Percentiles rank a stretch among this genome's conserved stretches.
These are phyloP conservation scores for Apiospora aurea DNA, from an alignment of 2,329 filamentous ascomycete genomes.

Conservation along the genomic window DNA sequence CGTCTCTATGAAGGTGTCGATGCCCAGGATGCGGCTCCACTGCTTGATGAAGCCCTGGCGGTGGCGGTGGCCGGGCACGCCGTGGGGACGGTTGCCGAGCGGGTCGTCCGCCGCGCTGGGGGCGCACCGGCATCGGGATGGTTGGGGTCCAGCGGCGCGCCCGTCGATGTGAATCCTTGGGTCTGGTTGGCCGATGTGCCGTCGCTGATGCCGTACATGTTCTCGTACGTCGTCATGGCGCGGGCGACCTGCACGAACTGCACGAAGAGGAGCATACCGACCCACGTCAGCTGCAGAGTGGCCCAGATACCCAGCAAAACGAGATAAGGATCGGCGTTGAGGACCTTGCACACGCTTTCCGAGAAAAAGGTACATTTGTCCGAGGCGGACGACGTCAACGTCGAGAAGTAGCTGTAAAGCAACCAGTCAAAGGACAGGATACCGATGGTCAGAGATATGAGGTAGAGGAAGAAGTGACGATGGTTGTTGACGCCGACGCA, in stretches of 20 bases:
- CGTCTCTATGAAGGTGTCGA: slow-evolving; percentile 94
- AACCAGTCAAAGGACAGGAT: slow-evolving; percentile 77
- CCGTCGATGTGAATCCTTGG: slow-evolving; percentile 80
- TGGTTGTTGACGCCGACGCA: slow-evolving; percentile 96
- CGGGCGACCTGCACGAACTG: slow-evolving; percentile 92
- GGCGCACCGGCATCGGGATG: slow-evolving; percentile 65
- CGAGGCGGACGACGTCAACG: slow-evolving; percentile 59
- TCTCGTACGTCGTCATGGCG: slow-evolving; percentile 95
- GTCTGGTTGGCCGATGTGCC: slow-evolving; percentile 62
- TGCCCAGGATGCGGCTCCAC: slow-evolving; percentile 84
- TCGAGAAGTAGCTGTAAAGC: slow-evolving; percentile 74
- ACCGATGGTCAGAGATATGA: slow-evolving; percentile 78
- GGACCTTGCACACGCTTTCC: slow-evolving; percentile 74
- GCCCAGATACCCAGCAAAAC: slow-evolving; percentile 82
- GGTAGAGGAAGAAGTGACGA: slow-evolving; percentile 92
- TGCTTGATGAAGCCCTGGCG: slow-evolving; percentile 74
- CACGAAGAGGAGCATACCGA: slow-evolving; percentile 94
- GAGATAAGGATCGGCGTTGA: slow-evolving; percentile 85
- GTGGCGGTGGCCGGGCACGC: slow-evolving; percentile 58
- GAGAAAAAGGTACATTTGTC: slow-evolving; percentile 77
- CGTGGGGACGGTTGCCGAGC: slow-evolving; percentile 45
- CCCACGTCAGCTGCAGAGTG: slow-evolving; percentile 87
- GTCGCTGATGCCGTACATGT: slow-evolving; percentile 83
- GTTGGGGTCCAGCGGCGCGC: slow-evolving; percentile 71
- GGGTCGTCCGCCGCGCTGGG: slow-evolving; percentile 51